Evolutionary conservation across 75 land plant species (phyloP), one percentile per base, ranked within the genome.

Genomic region (Pinus albicaulis): DNA sequence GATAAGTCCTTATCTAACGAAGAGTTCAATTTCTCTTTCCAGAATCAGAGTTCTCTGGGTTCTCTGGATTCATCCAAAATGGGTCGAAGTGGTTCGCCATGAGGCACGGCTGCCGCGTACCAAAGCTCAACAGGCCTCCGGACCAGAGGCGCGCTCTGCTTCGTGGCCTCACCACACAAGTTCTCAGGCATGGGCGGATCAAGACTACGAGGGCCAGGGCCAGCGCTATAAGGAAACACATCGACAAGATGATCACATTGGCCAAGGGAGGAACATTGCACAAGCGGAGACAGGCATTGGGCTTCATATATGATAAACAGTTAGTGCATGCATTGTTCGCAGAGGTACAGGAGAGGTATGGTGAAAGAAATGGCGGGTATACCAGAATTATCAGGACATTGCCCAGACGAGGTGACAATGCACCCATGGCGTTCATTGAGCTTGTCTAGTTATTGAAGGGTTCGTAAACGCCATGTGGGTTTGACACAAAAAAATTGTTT

Each of bases 341-440:
- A 7, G 98, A 97, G 73, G 99, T 91, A 24, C 91, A 75, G 11
- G 99, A 92, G 11, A 81, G 99, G 74, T 97, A 97, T 74, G 95
- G 95, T 15, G 99, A 97, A 19, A 81, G 99, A n/a, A 86, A 94
- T 84, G 99, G 99, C 69, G 99, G 99, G 2, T 97, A 97, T 77
- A 97, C 99, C 2, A 81, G 99, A 78, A 90, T 97, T 55, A 89
- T 91, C 59, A 83, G 95, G 72, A 89, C 95, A 2, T 82, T 88
- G 65, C 91, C 96, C 3, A 87, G 95, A 75, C 79, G 92, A 74
- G 99, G 99, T 12, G 99, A 94, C 73, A 95, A 94, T 88, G 99
- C 99, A 34, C 99, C 99, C 41, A 97, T 97, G 99, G 99, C 93
- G 1, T 97, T 86, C 77, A 97, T 97, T 44, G 7, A 44, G 48